Percentiles rank a stretch among this genome's conserved stretches.
Evolutionary conservation across 495 filamentous ascomycete genomes (phyloP).

Genomic region (Geopyxis carbonaria): DNA sequence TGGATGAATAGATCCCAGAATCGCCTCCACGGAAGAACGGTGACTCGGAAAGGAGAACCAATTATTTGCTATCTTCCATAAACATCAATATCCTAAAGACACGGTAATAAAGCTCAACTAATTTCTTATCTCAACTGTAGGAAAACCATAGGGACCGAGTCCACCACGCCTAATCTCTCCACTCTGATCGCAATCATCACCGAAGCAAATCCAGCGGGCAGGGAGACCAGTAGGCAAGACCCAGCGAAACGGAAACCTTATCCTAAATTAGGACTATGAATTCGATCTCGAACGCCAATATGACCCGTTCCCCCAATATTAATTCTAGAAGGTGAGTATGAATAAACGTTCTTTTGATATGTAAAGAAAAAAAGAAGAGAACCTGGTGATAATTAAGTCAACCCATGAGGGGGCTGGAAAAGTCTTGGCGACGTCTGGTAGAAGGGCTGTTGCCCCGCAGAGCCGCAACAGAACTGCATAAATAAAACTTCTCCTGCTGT

Average conservation of each 20-base stretch:
- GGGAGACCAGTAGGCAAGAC: no score
- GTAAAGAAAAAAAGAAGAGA: not conserved
- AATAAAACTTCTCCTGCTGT: slow-evolving; percentile 1
- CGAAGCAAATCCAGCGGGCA: no score
- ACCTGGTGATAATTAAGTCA: not conserved
- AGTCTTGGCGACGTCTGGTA: slow-evolving; percentile 7
- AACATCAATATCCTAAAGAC: no score
- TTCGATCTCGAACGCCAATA: slow-evolving; percentile 25
- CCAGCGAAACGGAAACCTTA: slow-evolving; percentile 16
- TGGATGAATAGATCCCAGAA: no score
- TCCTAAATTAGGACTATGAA: slow-evolving; percentile 8
- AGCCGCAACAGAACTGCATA: no score
- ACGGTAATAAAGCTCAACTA: not conserved
- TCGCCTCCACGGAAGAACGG: no score
- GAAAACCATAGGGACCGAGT: slow-evolving; percentile 2
- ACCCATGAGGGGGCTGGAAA: slow-evolving; percentile 6
- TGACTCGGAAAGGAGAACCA: no score
- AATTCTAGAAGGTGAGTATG: slow-evolving; percentile 12
- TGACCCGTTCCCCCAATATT: slow-evolving; percentile 13
- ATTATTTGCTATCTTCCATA: no score
- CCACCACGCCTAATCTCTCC: no score
- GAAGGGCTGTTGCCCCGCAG: no score
- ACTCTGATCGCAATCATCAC: no score
- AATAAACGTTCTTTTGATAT: slow-evolving; percentile 20
- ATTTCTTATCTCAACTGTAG: not conserved